Base-by-base conservation (phyloP, 2,329 filamentous ascomycete genomes). In the Didymella arachidicola region DNA sequence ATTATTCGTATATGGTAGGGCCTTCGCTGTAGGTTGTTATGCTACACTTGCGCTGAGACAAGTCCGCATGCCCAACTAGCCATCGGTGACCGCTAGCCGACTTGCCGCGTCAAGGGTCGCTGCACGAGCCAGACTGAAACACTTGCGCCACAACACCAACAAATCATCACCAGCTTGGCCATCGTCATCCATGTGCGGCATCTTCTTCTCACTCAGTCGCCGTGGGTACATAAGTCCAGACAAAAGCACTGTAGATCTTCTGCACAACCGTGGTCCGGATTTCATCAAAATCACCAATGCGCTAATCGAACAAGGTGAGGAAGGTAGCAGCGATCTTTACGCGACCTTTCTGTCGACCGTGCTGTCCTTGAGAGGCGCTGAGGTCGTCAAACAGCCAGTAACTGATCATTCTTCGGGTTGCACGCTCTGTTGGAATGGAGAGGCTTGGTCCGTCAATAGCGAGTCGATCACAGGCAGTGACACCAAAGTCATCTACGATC, bases 391-490 rank as follows among this genome's bases (percentile, higher is more conserved):
- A 32, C 95, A 98, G 75, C 95, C 95, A 2, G 84, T 96, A 4
- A 76, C 84, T 41, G 85, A 89, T 64, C 36, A 72, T 2, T 62
- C 67, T 0, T 83, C 83, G 0, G 82, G 83, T 4, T 92, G 89
- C 1, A 81, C 91, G 0, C 82, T 99, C 2, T 97, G 94, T 82
- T 99, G 95, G 95, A 99, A 99, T 72, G 95, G 95, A 42, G 95
- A 99, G 75, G 94, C 93, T 1, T 99, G 95, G 95, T 89, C 85
- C 57, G 83, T 96, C 48, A 78, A 77, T 8, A 83, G 82, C 32
- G 68, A 83, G 10, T 69, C 75, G 1, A 81, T 97, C n/a, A 58
- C 71, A 39, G 90, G 87, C 57, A 97, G 97, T 72, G 95, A 99
- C 77, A 91, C 91, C 3, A 83, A 89, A 68, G 78, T 80, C 7